phyloP scores from a whole-genome alignment of 1,284 basidiomycete genomes.

The Cutaneotrichosporon sp. region DNA sequence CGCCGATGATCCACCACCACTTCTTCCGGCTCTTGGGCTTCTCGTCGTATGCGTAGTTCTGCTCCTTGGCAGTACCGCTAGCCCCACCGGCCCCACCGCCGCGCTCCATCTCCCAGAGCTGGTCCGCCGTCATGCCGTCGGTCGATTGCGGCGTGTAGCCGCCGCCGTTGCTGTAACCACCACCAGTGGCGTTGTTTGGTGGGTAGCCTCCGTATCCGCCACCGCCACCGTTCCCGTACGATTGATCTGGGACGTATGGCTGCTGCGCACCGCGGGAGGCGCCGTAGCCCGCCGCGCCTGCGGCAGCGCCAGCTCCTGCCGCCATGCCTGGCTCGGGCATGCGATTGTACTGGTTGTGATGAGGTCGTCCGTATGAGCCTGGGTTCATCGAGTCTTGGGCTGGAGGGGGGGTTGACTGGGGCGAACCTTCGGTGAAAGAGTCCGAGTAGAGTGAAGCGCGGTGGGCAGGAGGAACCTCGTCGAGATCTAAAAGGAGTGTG shows the following conservation, averaged over 20 bases:
- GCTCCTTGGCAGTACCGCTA: conserved; percentile 6
- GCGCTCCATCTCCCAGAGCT: conserved; percentile 25
- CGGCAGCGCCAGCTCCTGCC: conserved; percentile 7
- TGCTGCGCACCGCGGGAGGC: conserved; percentile 5
- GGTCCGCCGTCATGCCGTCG: conserved; percentile 18
- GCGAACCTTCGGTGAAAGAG: conserved; percentile 15
- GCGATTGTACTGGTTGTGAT: conserved; percentile 10
- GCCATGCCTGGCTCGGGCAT: conserved; percentile 12
- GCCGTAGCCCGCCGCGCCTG: conserved; percentile 12
- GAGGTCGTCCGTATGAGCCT: background rate
- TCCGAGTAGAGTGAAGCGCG: conserved; percentile 19
- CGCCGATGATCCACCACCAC: conserved; percentile 29
- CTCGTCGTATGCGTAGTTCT: conserved; percentile 13
- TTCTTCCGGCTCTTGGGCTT: conserved; percentile 26
- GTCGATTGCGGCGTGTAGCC: conserved; percentile 3
- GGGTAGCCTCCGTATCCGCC: conserved; percentile 6
- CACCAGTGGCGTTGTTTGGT: conserved; percentile 6
- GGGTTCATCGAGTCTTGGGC: conserved; percentile 18
- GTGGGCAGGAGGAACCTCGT: conserved; percentile 18
- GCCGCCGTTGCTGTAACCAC: conserved; percentile 4
- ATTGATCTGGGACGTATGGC: background rate
- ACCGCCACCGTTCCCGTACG: background rate
- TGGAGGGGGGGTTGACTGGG: background rate
- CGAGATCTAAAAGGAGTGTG: conserved; percentile 9
- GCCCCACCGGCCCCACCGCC: background rate